A percentile compares a stretch with the other conserved stretches of the same genome.
These are phyloP conservation scores for Fusarium coicis DNA, from an alignment of 2,329 filamentous ascomycete genomes.

Conservation along the genomic window DNA sequence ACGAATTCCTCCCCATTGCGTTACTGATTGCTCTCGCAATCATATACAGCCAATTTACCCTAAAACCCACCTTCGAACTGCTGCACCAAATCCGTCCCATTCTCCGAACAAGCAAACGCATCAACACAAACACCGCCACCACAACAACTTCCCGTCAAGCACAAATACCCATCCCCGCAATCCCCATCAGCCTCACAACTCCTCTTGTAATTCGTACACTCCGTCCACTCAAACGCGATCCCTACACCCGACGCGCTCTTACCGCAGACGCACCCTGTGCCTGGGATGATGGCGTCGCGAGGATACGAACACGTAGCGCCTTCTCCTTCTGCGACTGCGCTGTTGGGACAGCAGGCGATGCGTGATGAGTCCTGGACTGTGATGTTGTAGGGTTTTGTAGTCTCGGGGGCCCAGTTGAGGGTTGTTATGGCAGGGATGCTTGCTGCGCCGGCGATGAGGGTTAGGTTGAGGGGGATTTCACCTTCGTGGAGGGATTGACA, in stretches of 20 bases:
- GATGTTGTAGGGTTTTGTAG: slow-evolving; percentile 43
- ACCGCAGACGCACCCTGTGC: slow-evolving; percentile 51
- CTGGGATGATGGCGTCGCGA: slow-evolving; percentile 42
- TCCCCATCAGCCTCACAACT: slow-evolving; percentile 45
- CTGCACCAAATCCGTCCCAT: slow-evolving; percentile 46
- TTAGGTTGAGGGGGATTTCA: slow-evolving; percentile 48
- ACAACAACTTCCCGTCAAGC: slow-evolving; percentile 51
- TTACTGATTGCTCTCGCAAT: not conserved
- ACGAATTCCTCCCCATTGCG: not conserved
- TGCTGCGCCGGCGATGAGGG: slow-evolving; percentile 47
- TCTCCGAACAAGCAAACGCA: slow-evolving; percentile 51
- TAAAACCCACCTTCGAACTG: slow-evolving; percentile 13
- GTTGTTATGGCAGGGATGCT: slow-evolving; percentile 44
- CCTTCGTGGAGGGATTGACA: slow-evolving; percentile 49
- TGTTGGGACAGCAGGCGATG: slow-evolving; percentile 49
- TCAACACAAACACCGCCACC: slow-evolving; percentile 51
- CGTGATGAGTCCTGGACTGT: slow-evolving; percentile 49
- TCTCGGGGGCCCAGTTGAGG: slow-evolving; percentile 46
- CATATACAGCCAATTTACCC: not conserved
- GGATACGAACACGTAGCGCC: slow-evolving; percentile 47
- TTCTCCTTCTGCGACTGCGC: slow-evolving; percentile 36
- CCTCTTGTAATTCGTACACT: slow-evolving; percentile 49
- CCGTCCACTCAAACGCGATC: slow-evolving; percentile 49
- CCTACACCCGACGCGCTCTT: slow-evolving; percentile 39
- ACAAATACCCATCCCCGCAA: slow-evolving; percentile 43